Percentiles rank a stretch among this genome's conserved stretches.
Conservation (phyloP, 306 rosid genomes). For the Begonia peltatifolia region DNA sequence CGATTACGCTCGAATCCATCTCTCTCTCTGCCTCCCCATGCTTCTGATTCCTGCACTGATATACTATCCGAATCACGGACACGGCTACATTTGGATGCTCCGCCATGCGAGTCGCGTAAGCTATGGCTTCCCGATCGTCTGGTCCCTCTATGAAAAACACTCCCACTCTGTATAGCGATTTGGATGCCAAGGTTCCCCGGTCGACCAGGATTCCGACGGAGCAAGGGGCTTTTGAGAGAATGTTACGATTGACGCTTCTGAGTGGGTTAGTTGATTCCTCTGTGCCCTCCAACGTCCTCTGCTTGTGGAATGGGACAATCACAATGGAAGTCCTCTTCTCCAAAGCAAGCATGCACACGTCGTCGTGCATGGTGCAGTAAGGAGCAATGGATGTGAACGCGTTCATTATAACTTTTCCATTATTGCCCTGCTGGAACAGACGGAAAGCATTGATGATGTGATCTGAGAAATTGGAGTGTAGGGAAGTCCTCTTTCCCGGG, state of each 20-base stretch:
- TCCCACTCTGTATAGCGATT: slow-evolving; percentile 16
- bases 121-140: slow-evolving; percentile 51
- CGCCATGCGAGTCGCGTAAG: slow-evolving; percentile 8
- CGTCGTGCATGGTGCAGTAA: slow-evolving; percentile 48
- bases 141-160: slow-evolving; percentile 34
- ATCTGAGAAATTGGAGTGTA: slow-evolving; percentile 10
- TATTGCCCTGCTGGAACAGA: slow-evolving; percentile 14
- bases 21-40: not conserved
- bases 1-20: slow-evolving; percentile 18
- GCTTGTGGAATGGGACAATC: slow-evolving; percentile 42
- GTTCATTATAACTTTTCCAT: slow-evolving; percentile 11
- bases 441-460: slow-evolving; percentile 32
- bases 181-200: slow-evolving; percentile 5
- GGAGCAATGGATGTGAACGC: slow-evolving; percentile 42
- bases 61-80: slow-evolving; percentile 14
- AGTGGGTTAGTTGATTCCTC: slow-evolving; percentile 6
- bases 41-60: not conserved
- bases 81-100: slow-evolving; percentile 5
- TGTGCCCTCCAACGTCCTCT: not conserved
- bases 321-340: slow-evolving; percentile 26
- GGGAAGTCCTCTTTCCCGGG: not conserved
- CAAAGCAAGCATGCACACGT: slow-evolving; percentile 31
- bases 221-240: slow-evolving; percentile 37
- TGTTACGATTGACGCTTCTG: slow-evolving; percentile 33
- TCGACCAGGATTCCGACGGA: slow-evolving; percentile 44